Conservation (phyloP, 2,329 filamentous ascomycete species). For the Colletotrichum australisinense region DNA sequence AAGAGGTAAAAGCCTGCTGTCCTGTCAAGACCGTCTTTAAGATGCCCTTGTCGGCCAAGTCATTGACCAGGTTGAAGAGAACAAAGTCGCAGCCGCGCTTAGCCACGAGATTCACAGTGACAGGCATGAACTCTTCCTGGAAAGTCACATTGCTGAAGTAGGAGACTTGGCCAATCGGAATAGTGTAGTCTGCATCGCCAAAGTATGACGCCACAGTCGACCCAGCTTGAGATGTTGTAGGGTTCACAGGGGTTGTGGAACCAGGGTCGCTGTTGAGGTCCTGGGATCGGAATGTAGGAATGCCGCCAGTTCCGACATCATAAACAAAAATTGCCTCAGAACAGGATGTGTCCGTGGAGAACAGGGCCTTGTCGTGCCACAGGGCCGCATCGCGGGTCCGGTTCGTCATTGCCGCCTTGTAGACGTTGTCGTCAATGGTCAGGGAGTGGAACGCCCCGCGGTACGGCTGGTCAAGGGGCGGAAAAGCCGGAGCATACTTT, state of each 20-base stretch:
- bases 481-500: background rate
- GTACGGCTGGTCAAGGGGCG: background rate
- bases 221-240: constrained; percentile 39
- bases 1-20: background rate
- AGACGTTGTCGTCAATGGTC: constrained; percentile 17
- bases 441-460: constrained; percentile 37
- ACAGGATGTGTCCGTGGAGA: constrained; percentile 49
- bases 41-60: constrained; percentile 50
- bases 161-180: constrained; percentile 55
- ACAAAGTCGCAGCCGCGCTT: constrained; percentile 56
- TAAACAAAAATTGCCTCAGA: constrained; percentile 53
- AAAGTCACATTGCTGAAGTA: constrained; percentile 52
- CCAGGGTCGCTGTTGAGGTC: constrained; percentile 44
- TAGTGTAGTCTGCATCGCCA: constrained; percentile 52
- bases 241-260: constrained; percentile 43
- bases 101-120: constrained; percentile 54
- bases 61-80: constrained; percentile 53
- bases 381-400: background rate
- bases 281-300: constrained; percentile 51
- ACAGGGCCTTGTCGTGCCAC: constrained; percentile 52
- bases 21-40: constrained; percentile 51
- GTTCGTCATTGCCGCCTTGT: background rate
- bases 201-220: constrained; percentile 38
- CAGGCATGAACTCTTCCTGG: constrained; percentile 52
- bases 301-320: constrained; percentile 54